Evolutionary conservation across 2,329 filamentous ascomycete genomes (phyloP).

Genomic region (Lasiodiplodia hormozganensis): DNA sequence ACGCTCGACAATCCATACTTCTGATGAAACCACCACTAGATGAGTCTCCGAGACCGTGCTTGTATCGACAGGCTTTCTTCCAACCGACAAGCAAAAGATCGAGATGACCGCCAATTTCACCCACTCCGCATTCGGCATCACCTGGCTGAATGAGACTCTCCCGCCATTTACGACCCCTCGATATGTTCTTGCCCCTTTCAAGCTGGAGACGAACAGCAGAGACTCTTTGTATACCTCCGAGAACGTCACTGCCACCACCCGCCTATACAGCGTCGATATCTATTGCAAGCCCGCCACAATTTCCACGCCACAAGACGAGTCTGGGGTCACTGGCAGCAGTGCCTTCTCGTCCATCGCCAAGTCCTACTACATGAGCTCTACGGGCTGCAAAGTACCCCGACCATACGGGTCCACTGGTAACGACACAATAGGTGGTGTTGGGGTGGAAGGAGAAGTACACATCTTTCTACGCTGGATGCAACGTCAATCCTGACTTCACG

Average conservation of each 20-base stretch:
- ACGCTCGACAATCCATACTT: neutral
- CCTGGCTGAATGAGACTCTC: slow-evolving; percentile 54
- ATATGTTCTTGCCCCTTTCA: slow-evolving; percentile 55
- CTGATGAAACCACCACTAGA: slow-evolving; percentile 37
- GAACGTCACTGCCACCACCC: slow-evolving; percentile 39
- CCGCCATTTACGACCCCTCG: slow-evolving; percentile 54
- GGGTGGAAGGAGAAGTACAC: slow-evolving; percentile 33
- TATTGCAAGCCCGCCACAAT: slow-evolving; percentile 38
- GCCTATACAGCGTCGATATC: slow-evolving; percentile 43
- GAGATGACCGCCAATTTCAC: slow-evolving; percentile 48
- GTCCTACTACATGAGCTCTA: neutral
- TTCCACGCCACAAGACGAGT: neutral
- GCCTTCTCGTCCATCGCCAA: slow-evolving; percentile 28
- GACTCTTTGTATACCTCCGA: slow-evolving; percentile 10
- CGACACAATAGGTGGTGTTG: neutral
- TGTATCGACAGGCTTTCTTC: slow-evolving; percentile 37
- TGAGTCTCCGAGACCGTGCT: slow-evolving; percentile 24
- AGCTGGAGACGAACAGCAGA: slow-evolving; percentile 32
- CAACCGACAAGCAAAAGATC: slow-evolving; percentile 40
- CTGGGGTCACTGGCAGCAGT: neutral
- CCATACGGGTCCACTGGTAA: slow-evolving; percentile 3
- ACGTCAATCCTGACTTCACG: slow-evolving; percentile 43
- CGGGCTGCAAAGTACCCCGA: slow-evolving; percentile 37
- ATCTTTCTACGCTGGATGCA: slow-evolving; percentile 57
- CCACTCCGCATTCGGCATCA: slow-evolving; percentile 55